Percentiles rank a stretch among this genome's conserved stretches.
Evolutionary conservation across 1,284 basidiomycete genomes (phyloP).

Genomic region (Pseudozyma sp.): DNA sequence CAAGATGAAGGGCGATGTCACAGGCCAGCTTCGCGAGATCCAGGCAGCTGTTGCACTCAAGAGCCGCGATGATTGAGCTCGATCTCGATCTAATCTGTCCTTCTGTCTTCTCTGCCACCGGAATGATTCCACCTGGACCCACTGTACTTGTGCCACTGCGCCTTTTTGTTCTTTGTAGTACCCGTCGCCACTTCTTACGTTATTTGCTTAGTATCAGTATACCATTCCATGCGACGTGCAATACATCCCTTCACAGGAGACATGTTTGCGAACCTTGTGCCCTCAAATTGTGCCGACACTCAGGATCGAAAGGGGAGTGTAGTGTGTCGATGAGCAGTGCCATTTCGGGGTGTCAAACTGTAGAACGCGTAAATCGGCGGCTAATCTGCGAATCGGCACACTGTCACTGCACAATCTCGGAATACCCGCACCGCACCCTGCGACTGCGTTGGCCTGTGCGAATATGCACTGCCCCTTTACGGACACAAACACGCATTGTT

Average conservation of each 20-base stretch:
- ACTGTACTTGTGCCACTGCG: constrained; percentile 25
- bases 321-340: neutral
- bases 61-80: constrained; percentile 44
- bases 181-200: neutral
- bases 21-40: constrained; percentile 44
- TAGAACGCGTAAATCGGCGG: neutral
- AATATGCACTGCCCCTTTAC: constrained; percentile 8
- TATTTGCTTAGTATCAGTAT: constrained; percentile 20
- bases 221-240: constrained; percentile 6
- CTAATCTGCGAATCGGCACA: neutral
- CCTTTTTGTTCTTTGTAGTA: constrained; percentile 6
- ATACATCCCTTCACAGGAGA: neutral
- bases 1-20: constrained; percentile 57
- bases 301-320: neutral
- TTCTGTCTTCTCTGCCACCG: neutral
- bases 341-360: neutral
- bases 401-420: too few species aligned
- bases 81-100: neutral
- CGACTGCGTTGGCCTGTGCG: constrained; percentile 16
- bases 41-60: constrained; percentile 52
- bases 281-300: neutral
- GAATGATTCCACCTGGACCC: neutral
- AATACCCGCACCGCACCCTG: neutral
- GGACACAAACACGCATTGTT: constrained; percentile 1
- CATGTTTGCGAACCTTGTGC: neutral